Conservation (phyloP, 2,329 filamentous ascomycete species). For the Penicillium sp. region DNA sequence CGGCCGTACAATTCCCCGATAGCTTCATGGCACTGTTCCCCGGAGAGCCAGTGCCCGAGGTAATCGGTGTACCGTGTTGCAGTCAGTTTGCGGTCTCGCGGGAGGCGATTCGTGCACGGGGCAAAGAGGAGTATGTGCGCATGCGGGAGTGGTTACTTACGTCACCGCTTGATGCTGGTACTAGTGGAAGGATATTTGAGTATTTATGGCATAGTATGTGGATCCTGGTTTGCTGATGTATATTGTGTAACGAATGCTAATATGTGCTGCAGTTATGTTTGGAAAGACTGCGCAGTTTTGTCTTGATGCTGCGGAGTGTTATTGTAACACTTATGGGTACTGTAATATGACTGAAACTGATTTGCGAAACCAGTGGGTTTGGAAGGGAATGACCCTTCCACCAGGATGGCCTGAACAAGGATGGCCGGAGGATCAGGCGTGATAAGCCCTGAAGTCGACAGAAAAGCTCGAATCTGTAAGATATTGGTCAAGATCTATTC, state of each 20-base stretch:
- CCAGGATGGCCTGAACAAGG: constrained; percentile 16
- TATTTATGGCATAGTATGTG: constrained; percentile 57
- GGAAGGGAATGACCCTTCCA: constrained; percentile 20
- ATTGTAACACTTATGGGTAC: constrained; percentile 26
- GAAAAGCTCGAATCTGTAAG: background rate
- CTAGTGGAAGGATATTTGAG: constrained; percentile 53
- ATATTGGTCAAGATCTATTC: background rate
- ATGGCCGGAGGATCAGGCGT: background rate
- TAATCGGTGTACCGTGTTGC: constrained; percentile 51
- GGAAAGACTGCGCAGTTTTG: constrained; percentile 24
- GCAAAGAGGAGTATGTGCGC: constrained; percentile 45
- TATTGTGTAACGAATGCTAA: no score
- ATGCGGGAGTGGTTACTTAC: constrained; percentile 50
- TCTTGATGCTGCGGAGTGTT: constrained; percentile 18
- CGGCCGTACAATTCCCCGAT: constrained; percentile 28
- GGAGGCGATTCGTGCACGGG: constrained; percentile 44
- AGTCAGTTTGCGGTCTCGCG: constrained; percentile 54
- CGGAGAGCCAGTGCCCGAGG: constrained; percentile 34
- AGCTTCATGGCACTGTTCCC: constrained; percentile 48
- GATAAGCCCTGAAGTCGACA: background rate
- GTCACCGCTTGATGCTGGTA: constrained; percentile 45
- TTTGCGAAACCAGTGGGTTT: constrained; percentile 21
- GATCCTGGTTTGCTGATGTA: background rate
- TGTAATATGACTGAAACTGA: constrained; percentile 23
- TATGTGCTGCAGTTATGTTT: constrained; percentile 21